Base-by-base conservation (phyloP, 257 asterid genomes). In the Plantago major region DNA sequence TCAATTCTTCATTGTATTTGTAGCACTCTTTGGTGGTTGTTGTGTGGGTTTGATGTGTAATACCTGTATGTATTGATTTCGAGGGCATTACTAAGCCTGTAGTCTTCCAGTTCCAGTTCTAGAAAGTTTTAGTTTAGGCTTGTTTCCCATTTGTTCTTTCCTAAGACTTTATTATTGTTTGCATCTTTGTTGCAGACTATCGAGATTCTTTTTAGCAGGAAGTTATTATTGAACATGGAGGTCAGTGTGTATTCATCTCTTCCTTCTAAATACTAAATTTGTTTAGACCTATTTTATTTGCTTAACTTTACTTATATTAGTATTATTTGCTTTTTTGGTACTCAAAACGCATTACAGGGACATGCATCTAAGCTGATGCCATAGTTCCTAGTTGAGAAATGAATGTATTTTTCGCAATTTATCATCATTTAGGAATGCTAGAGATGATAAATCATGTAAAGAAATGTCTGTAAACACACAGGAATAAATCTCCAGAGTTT, bases 161-260 rank as follows among this genome's bases (percentile, higher is more conserved):
- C 15, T 48, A 40, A 43, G 18, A 13, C 13, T 38, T 69, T 9
- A 62, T 42, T 62, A 58, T 50, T 65, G 38, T 67, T 55, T 70
- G 42, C 58, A 58, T 58, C 69, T 78, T 46, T 74, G 3, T 79
- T 74, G 60, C 96, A 92, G 99, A 92, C 99, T 37, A 77, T 86
- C 13, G 96, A 89, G 84, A 89, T 85, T 67, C 97, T 93, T 48
- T 81, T 89, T 86, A 87, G 97, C 83, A 80, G 80, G 74, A 84
- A 73, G 85, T 42, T 82, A 51, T 75, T 92, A 74, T 68, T 92
- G 75, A 67, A 74, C 79, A 75, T 84, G 92, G 89, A 86, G 99
- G 99, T 91, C 56, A 82, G 93, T 82, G 30, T 61, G 65, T 60
- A 48, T 60, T 64, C 67, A 67, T 57, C 48, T 58, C 57, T 42